These are phyloP conservation scores for Malbranchea cinnamomea DNA, from an alignment of 2,329 filamentous ascomycete genomes.

Conservation along the genomic window DNA sequence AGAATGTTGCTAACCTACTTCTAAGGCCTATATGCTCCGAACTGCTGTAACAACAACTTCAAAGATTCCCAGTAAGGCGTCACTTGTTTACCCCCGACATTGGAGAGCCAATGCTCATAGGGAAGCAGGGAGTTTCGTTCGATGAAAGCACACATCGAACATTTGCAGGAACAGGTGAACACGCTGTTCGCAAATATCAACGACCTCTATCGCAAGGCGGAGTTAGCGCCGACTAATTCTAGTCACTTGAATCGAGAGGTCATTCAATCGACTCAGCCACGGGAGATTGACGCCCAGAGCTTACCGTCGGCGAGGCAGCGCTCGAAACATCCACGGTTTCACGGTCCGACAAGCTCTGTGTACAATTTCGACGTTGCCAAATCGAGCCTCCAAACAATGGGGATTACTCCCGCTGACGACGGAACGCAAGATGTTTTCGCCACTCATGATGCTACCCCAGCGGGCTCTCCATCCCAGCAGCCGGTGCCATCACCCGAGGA, in stretches of 20 bases:
- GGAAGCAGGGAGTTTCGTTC: constrained; percentile 57
- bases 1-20: not conserved
- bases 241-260: constrained; percentile 22
- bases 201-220: constrained; percentile 41
- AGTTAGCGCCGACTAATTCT: constrained; percentile 19
- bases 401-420: constrained; percentile 51
- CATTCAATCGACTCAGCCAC: constrained; percentile 20
- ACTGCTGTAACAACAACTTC: constrained; percentile 61
- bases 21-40: constrained; percentile 45
- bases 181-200: constrained; percentile 58
- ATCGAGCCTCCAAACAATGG: constrained; percentile 77
- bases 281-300: constrained; percentile 12
- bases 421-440: constrained; percentile 43
- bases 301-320: constrained; percentile 32
- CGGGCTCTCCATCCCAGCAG: constrained; percentile 28
- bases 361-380: constrained; percentile 81
- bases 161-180: constrained; percentile 73
- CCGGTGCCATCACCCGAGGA: constrained; percentile 18
- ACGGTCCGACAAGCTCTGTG: constrained; percentile 70
- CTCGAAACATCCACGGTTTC: constrained; percentile 50
- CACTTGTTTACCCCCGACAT: not conserved
- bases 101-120: not conserved
- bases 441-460: constrained; percentile 39
- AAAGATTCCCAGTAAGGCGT: constrained; percentile 61
- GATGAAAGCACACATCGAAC: constrained; percentile 58